A percentile compares a stretch with the other conserved stretches of the same genome.
These are phyloP conservation scores for Boletus smithii DNA, from an alignment of 1,284 basidiomycete species.

Conservation along the genomic window DNA sequence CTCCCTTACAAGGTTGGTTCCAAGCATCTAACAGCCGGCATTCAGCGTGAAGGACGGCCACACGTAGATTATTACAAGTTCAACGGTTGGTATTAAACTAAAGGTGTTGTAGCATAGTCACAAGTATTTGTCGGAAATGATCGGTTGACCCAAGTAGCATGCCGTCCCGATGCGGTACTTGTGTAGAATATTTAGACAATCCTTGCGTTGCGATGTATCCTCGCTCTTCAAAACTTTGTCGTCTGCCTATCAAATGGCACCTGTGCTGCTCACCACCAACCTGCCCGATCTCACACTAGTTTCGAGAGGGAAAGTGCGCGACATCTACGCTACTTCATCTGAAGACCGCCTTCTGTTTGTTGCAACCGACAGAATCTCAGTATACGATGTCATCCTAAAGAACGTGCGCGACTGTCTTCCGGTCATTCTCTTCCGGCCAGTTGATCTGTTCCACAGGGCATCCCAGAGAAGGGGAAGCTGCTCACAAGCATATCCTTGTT, in stretches of 20 bases:
- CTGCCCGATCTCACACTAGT: conserved; percentile 61
- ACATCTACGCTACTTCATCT: conserved; percentile 78
- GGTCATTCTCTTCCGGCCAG: neutral
- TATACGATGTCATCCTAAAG: conserved; percentile 92
- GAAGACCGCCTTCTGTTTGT: conserved; percentile 83
- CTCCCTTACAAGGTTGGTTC: conserved; percentile 22
- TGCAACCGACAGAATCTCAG: conserved; percentile 93
- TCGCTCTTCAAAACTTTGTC: neutral
- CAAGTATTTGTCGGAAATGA: conserved; percentile 4
- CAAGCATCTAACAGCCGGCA: conserved; percentile 19
- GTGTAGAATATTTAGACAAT: conserved; percentile 8
- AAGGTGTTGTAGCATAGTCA: conserved; percentile 19
- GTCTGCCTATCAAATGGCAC: conserved; percentile 17
- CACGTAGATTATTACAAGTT: conserved; percentile 16
- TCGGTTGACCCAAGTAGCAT: conserved; percentile 9
- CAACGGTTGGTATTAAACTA: conserved; percentile 9
- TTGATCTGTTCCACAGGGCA: conserved; percentile 57
- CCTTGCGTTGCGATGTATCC: neutral
- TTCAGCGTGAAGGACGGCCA: neutral
- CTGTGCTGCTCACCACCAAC: conserved; percentile 50
- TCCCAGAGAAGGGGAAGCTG: conserved; percentile 90
- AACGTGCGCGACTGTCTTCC: conserved; percentile 58
- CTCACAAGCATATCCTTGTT: conserved; percentile 90
- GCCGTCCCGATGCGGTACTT: conserved; percentile 14
- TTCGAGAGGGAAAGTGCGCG: conserved; percentile 89